phyloP scores from a whole-genome alignment of 495 filamentous ascomycete genomes.

The Aspergillus carlsbadensis region DNA sequence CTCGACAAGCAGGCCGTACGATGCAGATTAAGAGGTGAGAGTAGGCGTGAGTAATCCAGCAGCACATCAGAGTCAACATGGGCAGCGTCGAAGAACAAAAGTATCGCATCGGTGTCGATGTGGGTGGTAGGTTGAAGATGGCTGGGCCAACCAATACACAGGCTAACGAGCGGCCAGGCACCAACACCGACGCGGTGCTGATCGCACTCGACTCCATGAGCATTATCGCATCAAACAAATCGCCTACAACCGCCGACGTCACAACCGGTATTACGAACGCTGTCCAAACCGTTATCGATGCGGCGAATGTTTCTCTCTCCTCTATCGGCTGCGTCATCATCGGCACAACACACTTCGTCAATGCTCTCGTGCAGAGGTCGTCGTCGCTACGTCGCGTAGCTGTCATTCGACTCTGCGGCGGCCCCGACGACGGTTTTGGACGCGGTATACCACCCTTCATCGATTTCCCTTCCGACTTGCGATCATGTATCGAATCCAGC shows the following conservation, averaged over 20 bases:
- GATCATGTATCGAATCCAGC: conserved; percentile 25
- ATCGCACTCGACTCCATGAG: conserved; percentile 47
- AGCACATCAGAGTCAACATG: neutral
- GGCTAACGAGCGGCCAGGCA: conserved; percentile 32
- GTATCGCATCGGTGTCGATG: conserved; percentile 28
- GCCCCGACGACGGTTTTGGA: conserved; percentile 44
- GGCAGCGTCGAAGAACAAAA: conserved; percentile 1
- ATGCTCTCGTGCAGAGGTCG: conserved; percentile 56
- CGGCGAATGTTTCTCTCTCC: conserved; percentile 33
- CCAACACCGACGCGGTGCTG: conserved; percentile 62
- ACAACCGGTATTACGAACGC: conserved; percentile 54
- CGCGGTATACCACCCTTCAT: conserved; percentile 52
- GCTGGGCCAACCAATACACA: neutral
- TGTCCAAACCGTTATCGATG: conserved; percentile 45
- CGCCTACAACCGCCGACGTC: conserved; percentile 58
- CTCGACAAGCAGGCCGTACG: neutral
- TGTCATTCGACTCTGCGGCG: conserved; percentile 50
- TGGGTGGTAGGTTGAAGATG: conserved; percentile 16
- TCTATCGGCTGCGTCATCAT: conserved; percentile 56
- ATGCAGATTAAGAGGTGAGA: too few species aligned
- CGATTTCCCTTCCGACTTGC: conserved; percentile 36
- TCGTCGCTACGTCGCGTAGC: conserved; percentile 49
- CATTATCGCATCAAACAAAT: conserved; percentile 54
- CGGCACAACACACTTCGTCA: conserved; percentile 65
- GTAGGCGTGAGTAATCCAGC: neutral